These are phyloP conservation scores for Tetradesmus obliquus DNA, from an alignment of 139 green algal species.

Conservation along the genomic window DNA sequence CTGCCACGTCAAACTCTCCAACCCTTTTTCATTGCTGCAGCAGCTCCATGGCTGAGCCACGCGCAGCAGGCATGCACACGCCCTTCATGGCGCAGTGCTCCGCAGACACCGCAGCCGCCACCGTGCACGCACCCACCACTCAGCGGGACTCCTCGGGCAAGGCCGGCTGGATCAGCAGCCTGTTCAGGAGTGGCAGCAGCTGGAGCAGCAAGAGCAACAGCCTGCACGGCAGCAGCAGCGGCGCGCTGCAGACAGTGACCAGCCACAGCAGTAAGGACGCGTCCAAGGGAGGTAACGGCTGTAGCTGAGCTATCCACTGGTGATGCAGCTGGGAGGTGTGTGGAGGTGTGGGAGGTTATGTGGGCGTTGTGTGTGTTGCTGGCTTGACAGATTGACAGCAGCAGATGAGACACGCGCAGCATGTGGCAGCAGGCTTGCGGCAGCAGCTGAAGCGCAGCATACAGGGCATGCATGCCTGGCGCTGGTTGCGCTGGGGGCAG, in stretches of 20 bases:
- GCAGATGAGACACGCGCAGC: no score
- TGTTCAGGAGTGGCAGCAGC: constrained; percentile 36
- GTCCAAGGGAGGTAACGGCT: neutral
- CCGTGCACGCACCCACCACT: neutral
- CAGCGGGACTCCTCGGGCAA: neutral
- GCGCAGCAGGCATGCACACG: neutral
- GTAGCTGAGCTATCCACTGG: neutral
- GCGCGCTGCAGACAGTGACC: neutral
- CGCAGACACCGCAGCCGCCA: neutral
- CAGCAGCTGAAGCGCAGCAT: constrained; percentile 2
- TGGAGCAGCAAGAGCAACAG: constrained; percentile 41
- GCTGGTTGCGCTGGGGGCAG: neutral
- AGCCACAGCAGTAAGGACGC: constrained; percentile 21
- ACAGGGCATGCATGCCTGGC: neutral
- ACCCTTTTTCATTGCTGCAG: neutral
- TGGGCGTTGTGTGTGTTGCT: neutral
- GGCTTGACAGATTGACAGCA: neutral
- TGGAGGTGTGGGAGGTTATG: neutral
- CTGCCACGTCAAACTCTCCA: neutral
- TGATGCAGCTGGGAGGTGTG: neutral
- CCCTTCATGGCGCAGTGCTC: neutral
- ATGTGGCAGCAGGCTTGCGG: neutral
- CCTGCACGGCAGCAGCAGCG: constrained; percentile 27
- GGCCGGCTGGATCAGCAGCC: constrained; percentile 28
- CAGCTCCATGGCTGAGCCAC: neutral